Evolutionary conservation across 2,329 filamentous ascomycete species (phyloP).

Genomic region (Dothistroma pini): DNA sequence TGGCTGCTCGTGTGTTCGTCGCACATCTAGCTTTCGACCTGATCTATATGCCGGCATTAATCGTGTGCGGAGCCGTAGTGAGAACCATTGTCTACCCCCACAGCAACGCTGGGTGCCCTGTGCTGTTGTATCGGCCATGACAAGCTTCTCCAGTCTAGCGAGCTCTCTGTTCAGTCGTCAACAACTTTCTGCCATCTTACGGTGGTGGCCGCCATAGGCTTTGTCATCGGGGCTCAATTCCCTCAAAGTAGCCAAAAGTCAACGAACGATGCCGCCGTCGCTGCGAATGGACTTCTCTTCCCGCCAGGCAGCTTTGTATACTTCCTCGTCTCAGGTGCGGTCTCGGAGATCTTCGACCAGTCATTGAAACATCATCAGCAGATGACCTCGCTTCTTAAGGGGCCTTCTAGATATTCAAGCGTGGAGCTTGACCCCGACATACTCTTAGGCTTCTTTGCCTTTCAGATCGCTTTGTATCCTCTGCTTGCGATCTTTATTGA

Average conservation of each 20-base stretch:
- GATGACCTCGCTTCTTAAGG: slow-evolving; percentile 3
- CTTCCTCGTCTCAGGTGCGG: slow-evolving; percentile 58
- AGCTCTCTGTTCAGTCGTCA: slow-evolving; percentile 78
- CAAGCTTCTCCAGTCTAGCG: slow-evolving; percentile 76
- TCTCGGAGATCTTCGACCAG: slow-evolving; percentile 20
- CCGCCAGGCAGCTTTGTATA: slow-evolving; percentile 81
- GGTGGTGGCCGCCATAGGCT: slow-evolving; percentile 65
- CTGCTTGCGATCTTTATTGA: slow-evolving; percentile 71
- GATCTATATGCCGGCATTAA: slow-evolving; percentile 76
- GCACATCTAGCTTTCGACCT: slow-evolving; percentile 75
- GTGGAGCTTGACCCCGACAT: slow-evolving; percentile 29
- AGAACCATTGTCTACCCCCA: slow-evolving; percentile 52
- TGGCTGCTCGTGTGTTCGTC: slow-evolving; percentile 68
- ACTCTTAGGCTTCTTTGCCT: slow-evolving; percentile 66
- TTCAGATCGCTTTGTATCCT: slow-evolving; percentile 75
- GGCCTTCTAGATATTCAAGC: slow-evolving; percentile 10
- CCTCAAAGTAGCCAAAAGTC: slow-evolving; percentile 45
- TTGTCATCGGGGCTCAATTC: slow-evolving; percentile 77
- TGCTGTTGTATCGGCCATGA: slow-evolving; percentile 66
- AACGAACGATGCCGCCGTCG: slow-evolving; percentile 54
- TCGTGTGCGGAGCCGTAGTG: slow-evolving; percentile 67
- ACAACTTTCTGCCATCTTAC: slow-evolving; percentile 77
- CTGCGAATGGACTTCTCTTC: slow-evolving; percentile 70
- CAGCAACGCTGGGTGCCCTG: slow-evolving; percentile 40
- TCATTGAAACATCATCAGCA: slow-evolving; percentile 8